Conservation (phyloP, 345 rosid genomes). For the Noccaea bulbosa region DNA sequence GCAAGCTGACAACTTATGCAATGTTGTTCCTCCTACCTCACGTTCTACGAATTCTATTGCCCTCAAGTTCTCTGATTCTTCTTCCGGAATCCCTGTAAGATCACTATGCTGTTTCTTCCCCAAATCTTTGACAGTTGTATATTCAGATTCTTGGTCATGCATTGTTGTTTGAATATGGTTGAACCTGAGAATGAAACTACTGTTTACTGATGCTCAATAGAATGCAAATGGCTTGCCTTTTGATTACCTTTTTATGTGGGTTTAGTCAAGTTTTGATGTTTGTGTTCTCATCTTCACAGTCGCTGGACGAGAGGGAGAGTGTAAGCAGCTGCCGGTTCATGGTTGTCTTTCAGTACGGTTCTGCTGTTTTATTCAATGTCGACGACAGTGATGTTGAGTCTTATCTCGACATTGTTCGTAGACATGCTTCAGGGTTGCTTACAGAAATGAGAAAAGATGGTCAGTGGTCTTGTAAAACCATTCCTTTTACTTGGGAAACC, state of each 20-base stretch:
- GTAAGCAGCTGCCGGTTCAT: conserved; percentile 58
- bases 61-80: conserved; percentile 66
- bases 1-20: conserved; percentile 86
- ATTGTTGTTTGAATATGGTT: neutral
- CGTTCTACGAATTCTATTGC: conserved; percentile 89
- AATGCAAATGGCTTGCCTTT: conserved; percentile 2
- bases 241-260: neutral
- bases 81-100: conserved; percentile 76
- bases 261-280: conserved; percentile 13
- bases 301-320: conserved; percentile 50
- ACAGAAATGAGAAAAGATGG: conserved; percentile 87
- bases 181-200: neutral
- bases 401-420: conserved; percentile 65
- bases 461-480: conserved; percentile 29
- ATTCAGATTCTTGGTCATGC: neutral
- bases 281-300: conserved; percentile 47
- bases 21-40: conserved; percentile 84
- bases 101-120: conserved; percentile 4
- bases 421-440: conserved; percentile 82
- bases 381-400: conserved; percentile 71
- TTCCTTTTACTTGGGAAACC: neutral
- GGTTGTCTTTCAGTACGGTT: conserved; percentile 93
- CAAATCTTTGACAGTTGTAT: neutral
- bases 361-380: conserved; percentile 85
- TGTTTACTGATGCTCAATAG: neutral